Evolutionary conservation across 306 rosid genomes (phyloP), one percentile per base, ranked within the genome.

Genomic region (Arachis stenosperma): DNA sequence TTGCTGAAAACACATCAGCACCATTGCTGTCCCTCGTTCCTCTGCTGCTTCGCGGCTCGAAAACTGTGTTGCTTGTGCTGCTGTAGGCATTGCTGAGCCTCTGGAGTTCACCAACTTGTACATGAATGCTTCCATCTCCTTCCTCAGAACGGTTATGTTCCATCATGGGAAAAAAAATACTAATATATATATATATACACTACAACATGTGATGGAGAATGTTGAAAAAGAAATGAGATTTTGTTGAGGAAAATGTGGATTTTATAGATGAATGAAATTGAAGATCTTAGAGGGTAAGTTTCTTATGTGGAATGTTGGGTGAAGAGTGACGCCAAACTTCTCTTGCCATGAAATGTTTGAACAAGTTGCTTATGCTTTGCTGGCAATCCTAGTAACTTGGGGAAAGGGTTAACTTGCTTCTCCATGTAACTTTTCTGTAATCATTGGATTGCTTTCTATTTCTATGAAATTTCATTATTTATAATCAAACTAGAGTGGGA

Each of bases 201-300:
- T 78, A 63, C 37, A 71, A 44, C 11, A 17, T 50, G 7, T 61
- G 33, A 41, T 75, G 57, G 30, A 42, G 44, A 22, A 22, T 59
- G 13, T 73, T 7, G 36, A 37, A 29, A 46, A 57, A 12, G 50
- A 60, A 44, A 52, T 3, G 11, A 7, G 51, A 7, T 7, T 10
- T 46, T 46, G 51, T 29, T 4, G 55, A 53, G 67, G 36, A 71
- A 56, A 33, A 37, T 75, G 30, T 67, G 6, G 65, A 14, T 30
- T 52, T 42, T 60, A 63, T 80, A 78, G 9, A 68, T 57, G 65
- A 58, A 46, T 43, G 67, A 61, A 44, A 70, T 54, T 29, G 47
- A 36, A 36, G 61, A 71, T 72, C 89, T 89, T 88, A 67, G 81
- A 62, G 88, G 76, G 82, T 89, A 89, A 80, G 95, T 73, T 85